Evolutionary conservation across 352 stramenopile genomes (phyloP).

Genomic region (Phytophthora rubi): DNA sequence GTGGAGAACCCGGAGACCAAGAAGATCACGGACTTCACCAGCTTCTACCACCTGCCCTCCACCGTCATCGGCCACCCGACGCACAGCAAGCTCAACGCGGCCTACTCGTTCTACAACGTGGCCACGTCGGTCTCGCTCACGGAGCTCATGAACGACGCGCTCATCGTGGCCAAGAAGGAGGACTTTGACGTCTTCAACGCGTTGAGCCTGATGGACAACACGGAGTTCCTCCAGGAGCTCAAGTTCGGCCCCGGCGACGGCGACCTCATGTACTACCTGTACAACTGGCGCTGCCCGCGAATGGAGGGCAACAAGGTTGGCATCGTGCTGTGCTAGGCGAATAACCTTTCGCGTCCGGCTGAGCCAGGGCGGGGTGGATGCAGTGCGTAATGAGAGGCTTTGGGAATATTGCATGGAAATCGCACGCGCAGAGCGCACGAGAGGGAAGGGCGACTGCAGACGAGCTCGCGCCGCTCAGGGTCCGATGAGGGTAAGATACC

Average conservation of each 20-base stretch:
- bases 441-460: conserved; percentile 14
- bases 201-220: conserved; percentile 75
- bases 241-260: conserved; percentile 69
- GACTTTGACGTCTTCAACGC: conserved; percentile 80
- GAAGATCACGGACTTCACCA: conserved; percentile 95
- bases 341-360: not conserved
- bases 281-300: conserved; percentile 78
- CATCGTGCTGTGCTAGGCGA: conserved; percentile 58
- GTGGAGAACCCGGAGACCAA: conserved; percentile 75
- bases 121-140: conserved; percentile 59
- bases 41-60: conserved; percentile 98
- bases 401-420: conserved; percentile 17
- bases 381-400: not conserved
- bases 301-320: conserved; percentile 51
- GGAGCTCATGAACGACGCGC: conserved; percentile 59
- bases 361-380: conserved; percentile 15
- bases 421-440: not conserved
- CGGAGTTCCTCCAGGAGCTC: conserved; percentile 47
- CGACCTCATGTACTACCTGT: conserved; percentile 80
- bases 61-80: conserved; percentile 96
- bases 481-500: not conserved
- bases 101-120: conserved; percentile 99
- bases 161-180: conserved; percentile 69
- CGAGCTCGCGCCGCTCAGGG: conserved; percentile 6
- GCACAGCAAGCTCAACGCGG: conserved; percentile 96